Percentiles rank a stretch among this genome's conserved stretches.
Conservation (phyloP, 169 alveolate species). For the Neospora caninum region DNA sequence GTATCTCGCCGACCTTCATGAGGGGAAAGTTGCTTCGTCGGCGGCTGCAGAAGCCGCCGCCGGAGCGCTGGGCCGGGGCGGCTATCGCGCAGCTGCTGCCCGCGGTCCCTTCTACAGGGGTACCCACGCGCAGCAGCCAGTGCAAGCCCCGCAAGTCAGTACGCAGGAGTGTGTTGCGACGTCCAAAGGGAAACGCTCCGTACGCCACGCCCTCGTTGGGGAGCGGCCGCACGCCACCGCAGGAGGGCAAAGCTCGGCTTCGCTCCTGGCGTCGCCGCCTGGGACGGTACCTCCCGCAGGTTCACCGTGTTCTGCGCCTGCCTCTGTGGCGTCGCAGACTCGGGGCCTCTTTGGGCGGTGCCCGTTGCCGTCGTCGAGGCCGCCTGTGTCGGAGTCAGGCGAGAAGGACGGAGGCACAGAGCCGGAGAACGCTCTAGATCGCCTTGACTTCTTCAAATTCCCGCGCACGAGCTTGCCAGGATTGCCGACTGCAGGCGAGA, state of each 20-base stretch:
- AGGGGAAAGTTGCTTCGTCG: conserved; percentile 10
- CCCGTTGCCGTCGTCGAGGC: conserved; percentile 13
- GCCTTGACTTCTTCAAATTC: background rate
- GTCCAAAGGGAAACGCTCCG: conserved; percentile 64
- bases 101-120: conserved; percentile 16
- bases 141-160: background rate
- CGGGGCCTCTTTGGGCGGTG: conserved; percentile 33
- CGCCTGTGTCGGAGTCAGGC: conserved; percentile 20
- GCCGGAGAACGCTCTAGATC: background rate
- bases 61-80: conserved; percentile 22
- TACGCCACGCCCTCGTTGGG: conserved; percentile 56
- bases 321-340: background rate
- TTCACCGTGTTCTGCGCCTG: background rate
- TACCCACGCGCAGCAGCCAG: conserved; percentile 5
- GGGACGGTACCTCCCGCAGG: background rate
- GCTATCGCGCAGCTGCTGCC: conserved; percentile 41
- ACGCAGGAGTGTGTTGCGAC: conserved; percentile 58
- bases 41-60: background rate
- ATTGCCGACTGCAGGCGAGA: background rate
- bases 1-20: conserved; percentile 59
- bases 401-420: background rate
- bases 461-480: background rate
- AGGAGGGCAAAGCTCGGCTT: background rate
- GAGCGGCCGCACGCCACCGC: conserved; percentile 39
- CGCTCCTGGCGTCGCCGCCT: background rate